Evolutionary conservation across 768 basidiomycete species (phyloP).

Genomic region (Gymnopilus dilepis): DNA sequence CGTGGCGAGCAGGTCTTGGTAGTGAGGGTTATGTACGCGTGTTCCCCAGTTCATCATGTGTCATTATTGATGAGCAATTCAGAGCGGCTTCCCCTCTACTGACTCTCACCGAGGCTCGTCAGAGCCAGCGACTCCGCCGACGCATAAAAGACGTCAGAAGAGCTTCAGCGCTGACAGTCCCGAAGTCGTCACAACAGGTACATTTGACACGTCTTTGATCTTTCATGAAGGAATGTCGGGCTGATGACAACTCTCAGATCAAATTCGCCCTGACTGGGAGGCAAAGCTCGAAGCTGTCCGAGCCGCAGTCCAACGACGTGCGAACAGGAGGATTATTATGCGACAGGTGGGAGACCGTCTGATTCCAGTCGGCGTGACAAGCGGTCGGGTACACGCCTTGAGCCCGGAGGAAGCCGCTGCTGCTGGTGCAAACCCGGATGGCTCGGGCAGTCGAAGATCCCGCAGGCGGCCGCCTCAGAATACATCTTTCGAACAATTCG

Average conservation of each 20-base stretch:
- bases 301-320: conserved; percentile 94
- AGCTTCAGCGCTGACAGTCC: conserved; percentile 85
- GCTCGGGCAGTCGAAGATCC: conserved; percentile 56
- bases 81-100: conserved; percentile 47
- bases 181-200: conserved; percentile 92
- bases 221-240: conserved; percentile 1
- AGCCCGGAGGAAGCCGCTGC: conserved; percentile 62
- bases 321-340: conserved; percentile 97
- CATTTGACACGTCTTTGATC: conserved; percentile 28
- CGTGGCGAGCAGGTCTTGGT: conserved; percentile 82
- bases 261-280: conserved; percentile 99
- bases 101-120: conserved; percentile 56
- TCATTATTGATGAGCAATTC: conserved; percentile 14
- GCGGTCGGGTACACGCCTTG: conserved; percentile 78
- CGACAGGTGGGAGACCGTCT: conserved; percentile 97
- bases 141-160: conserved; percentile 82
- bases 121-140: conserved; percentile 47
- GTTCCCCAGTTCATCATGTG: neutral
- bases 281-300: conserved; percentile 91
- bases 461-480: conserved; percentile 63
- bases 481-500: conserved; percentile 67
- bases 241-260: conserved; percentile 57
- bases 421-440: conserved; percentile 42
- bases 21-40: conserved; percentile 70
- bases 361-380: conserved; percentile 95